A percentile compares a stretch with the other conserved stretches of the same genome.
Conservation (phyloP, 768 basidiomycete genomes). For the Naematelia aurantialba region DNA sequence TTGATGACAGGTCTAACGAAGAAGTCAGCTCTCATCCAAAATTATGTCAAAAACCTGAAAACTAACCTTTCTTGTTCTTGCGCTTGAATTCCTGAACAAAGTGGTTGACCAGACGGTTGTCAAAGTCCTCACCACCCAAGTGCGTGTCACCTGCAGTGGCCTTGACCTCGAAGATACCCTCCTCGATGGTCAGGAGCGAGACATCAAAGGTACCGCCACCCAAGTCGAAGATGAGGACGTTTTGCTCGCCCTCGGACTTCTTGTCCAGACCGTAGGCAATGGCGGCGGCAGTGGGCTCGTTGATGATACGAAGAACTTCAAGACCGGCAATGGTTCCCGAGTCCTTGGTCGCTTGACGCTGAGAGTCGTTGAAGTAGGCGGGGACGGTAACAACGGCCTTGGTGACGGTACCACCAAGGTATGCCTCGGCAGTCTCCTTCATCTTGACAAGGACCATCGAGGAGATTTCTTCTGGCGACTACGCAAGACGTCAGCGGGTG, state of each 20-base stretch:
- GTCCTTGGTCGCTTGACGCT: constrained; percentile 98
- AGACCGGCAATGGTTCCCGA: constrained; percentile 93
- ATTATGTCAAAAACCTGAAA: not conserved
- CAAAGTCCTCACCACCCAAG: constrained; percentile 93
- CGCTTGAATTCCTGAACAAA: constrained; percentile 84
- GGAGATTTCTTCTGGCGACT: constrained; percentile 90
- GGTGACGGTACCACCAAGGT: constrained; percentile 91
- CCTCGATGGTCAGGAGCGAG: constrained; percentile 88
- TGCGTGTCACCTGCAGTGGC: constrained; percentile 93
- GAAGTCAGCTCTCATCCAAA: constrained; percentile 5
- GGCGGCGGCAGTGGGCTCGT: constrained; percentile 94
- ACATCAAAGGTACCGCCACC: constrained; percentile 99
- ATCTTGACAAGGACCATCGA: constrained; percentile 96
- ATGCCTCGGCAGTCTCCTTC: constrained; percentile 99
- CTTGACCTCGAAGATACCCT: constrained; percentile 83
- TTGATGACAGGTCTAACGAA: constrained; percentile 81
- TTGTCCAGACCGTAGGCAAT: constrained; percentile 99
- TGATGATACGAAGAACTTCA: constrained; percentile 92
- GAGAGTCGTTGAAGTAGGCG: constrained; percentile 98
- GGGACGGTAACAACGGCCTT: constrained; percentile 98
- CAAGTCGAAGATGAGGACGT: constrained; percentile 96
- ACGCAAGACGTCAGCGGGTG: constrained; percentile 19
- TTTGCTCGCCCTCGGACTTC: constrained; percentile 78
- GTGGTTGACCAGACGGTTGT: constrained; percentile 87
- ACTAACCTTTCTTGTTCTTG: constrained; percentile 69